Base-by-base conservation (phyloP, 148 eudicot genomes). In the Pharnaceum exiguum region DNA sequence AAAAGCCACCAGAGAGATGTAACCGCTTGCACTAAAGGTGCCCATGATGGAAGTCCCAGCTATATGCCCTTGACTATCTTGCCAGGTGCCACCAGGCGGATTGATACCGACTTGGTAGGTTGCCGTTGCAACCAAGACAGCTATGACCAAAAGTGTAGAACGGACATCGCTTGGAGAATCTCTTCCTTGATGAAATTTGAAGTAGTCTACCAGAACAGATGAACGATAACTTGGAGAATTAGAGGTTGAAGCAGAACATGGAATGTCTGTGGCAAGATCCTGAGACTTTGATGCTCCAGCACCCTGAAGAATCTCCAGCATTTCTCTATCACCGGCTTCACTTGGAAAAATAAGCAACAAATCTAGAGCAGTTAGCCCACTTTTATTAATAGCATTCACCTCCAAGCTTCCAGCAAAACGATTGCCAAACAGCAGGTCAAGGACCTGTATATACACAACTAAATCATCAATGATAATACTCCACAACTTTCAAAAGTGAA, bases 21-120 rank as follows among this genome's bases (percentile, higher is more conserved):
- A 84, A 0, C 59, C 21, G 0, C 55, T 39, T 0, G 18, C 5
- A 26, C 28, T 27, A 25, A 60, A 16, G 1, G 75, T 55, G 15
- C 71, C 79, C 79, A 85, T 37, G 5, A 85, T 65, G 12, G 93
- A 47, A 51, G 69, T 59, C 36, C 85, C 85, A 1, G 93, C 81
- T 4, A 37, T 37, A 17, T 68, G 87, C 0, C 44, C 47, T 51
- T 62, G 35, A n/a, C 15, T 37, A 2, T 78, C 90, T 51, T 77
- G 81, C 93, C 87, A 85, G 7, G 68, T 48, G 10, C 77, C 74
- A 26, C 93, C 87, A 12, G 87, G 85, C 9, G 87, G 89, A 28
- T 59, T 80, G 19, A 78, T 63, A 1, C 70, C 74, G 2, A 79
- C 76, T 58, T 87, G 85, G 67, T 74, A 87, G 0, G 89, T 78